A percentile compares a stretch with the other conserved stretches of the same genome.
Evolutionary conservation across 345 rosid genomes (phyloP).

Genomic region (Barbarea vulgaris): DNA sequence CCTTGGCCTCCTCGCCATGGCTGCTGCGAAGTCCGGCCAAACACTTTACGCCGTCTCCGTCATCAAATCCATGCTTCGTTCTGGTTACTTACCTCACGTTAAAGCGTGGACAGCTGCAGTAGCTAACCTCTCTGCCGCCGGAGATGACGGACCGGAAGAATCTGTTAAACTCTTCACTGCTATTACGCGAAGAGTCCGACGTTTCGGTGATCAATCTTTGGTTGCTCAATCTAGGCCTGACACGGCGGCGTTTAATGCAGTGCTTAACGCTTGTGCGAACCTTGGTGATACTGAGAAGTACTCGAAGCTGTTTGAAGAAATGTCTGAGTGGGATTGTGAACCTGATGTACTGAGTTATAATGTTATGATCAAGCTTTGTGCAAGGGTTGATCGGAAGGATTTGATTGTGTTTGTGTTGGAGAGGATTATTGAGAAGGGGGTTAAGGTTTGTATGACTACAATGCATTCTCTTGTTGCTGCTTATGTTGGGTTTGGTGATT

Average conservation of each 20-base stretch:
- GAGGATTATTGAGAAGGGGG: slow-evolving; percentile 55
- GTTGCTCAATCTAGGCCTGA: slow-evolving; percentile 73
- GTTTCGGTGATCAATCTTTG: slow-evolving; percentile 50
- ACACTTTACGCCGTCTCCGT: slow-evolving; percentile 71
- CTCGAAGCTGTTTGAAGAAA: slow-evolving; percentile 66
- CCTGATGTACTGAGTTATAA: slow-evolving; percentile 83
- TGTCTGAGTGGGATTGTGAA: slow-evolving; percentile 60
- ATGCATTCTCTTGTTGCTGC: slow-evolving; percentile 88
- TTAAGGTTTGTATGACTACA: slow-evolving; percentile 74
- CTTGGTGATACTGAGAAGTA: slow-evolving; percentile 65
- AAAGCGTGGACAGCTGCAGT: slow-evolving; percentile 91
- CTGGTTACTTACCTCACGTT: slow-evolving; percentile 88
- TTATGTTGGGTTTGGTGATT: slow-evolving; percentile 87
- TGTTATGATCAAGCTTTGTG: slow-evolving; percentile 85
- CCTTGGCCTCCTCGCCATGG: slow-evolving; percentile 83
- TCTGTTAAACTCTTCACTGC: slow-evolving; percentile 63
- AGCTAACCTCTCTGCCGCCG: slow-evolving; percentile 64
- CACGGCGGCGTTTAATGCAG: slow-evolving; percentile 80
- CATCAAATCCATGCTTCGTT: slow-evolving; percentile 86
- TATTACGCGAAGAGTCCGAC: slow-evolving; percentile 54
- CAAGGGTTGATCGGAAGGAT: slow-evolving; percentile 65
- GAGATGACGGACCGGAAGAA: slow-evolving; percentile 66
- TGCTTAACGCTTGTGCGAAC: slow-evolving; percentile 83
- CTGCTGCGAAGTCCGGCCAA: slow-evolving; percentile 78
- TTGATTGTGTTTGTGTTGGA: slow-evolving; percentile 81